Conservation (phyloP, 208 protist genomes). For the Crithidia bombi region DNA sequence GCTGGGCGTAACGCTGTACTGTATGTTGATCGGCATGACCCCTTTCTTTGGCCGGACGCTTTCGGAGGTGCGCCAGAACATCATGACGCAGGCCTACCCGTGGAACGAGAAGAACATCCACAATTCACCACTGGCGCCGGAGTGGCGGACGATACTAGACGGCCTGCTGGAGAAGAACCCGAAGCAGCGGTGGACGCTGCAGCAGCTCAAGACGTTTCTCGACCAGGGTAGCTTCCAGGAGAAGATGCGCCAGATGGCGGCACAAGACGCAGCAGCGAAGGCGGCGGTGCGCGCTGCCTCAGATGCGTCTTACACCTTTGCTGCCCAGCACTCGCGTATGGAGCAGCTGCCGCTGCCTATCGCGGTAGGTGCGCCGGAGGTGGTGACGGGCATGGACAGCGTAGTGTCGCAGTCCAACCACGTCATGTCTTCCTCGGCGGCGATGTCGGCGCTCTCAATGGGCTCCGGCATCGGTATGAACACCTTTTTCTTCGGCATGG, state of each 20-base stretch:
- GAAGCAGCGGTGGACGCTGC: slow-evolving; percentile 58
- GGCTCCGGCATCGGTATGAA: neutral
- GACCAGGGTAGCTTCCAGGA: slow-evolving; percentile 42
- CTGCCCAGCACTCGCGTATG: neutral
- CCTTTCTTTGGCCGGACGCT: slow-evolving; percentile 69
- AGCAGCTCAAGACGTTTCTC: slow-evolving; percentile 57
- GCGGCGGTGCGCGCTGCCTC: neutral
- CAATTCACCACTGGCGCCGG: slow-evolving; percentile 27
- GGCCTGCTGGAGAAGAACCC: slow-evolving; percentile 82
- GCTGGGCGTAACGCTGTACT: slow-evolving; percentile 83
- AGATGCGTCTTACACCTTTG: neutral
- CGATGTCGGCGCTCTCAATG: slow-evolving; percentile 12
- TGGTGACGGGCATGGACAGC: neutral
- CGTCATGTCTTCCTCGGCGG: neutral
- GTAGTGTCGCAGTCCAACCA: slow-evolving; percentile 1
- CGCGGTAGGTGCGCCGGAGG: slow-evolving; percentile 1
- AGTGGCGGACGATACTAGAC: slow-evolving; percentile 62
- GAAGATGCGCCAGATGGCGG: slow-evolving; percentile 21
- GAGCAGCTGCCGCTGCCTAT: neutral
- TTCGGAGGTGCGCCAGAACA: slow-evolving; percentile 42
- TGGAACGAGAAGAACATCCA: slow-evolving; percentile 49
- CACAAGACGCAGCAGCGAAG: slow-evolving; percentile 8
- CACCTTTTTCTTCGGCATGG: slow-evolving; percentile 32
- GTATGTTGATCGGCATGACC: slow-evolving; percentile 69
- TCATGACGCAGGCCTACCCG: slow-evolving; percentile 43